Evolutionary conservation across 2,329 filamentous ascomycete species (phyloP).

Genomic region (Penicillium vulpinum): DNA sequence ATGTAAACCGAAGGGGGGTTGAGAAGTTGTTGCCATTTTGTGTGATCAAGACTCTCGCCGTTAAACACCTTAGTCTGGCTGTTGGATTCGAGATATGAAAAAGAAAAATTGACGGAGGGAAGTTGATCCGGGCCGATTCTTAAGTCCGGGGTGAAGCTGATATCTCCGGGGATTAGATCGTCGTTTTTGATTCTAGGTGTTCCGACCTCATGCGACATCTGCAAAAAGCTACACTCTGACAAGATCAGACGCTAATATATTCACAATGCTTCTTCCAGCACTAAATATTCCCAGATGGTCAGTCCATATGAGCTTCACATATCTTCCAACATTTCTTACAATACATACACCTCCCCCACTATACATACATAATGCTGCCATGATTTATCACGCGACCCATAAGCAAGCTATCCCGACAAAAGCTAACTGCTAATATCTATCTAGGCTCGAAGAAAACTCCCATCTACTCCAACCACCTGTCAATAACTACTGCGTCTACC

Average conservation of each 20-base stretch:
- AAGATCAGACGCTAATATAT: not conserved
- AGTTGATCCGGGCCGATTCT: conserved; percentile 30
- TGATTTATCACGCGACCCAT: conserved; percentile 15
- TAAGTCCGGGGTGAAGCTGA: conserved; percentile 21
- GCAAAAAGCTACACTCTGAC: not conserved
- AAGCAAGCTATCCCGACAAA: not conserved
- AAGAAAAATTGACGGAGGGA: conserved; percentile 35
- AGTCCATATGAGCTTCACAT: not conserved
- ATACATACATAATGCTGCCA: not conserved
- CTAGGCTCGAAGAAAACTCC: conserved; percentile 84
- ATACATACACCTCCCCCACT: conserved; percentile 24
- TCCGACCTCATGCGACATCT: not conserved
- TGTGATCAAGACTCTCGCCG: conserved; percentile 9
- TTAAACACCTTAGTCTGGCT: not conserved
- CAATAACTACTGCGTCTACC: conserved; percentile 97
- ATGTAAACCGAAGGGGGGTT: conserved; percentile 70
- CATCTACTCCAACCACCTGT: conserved; percentile 91
- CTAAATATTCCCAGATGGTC: conserved; percentile 52
- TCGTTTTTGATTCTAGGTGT: not conserved
- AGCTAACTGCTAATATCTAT: not conserved
- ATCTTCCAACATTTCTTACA: not conserved
- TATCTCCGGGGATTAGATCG: conserved; percentile 31
- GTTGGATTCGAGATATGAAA: conserved; percentile 16
- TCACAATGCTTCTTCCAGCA: conserved; percentile 39
- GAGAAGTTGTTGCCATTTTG: conserved; percentile 46